phyloP scores from a whole-genome alignment of 164 flowering plant genomes.

The Aristolochia fimbriata region DNA sequence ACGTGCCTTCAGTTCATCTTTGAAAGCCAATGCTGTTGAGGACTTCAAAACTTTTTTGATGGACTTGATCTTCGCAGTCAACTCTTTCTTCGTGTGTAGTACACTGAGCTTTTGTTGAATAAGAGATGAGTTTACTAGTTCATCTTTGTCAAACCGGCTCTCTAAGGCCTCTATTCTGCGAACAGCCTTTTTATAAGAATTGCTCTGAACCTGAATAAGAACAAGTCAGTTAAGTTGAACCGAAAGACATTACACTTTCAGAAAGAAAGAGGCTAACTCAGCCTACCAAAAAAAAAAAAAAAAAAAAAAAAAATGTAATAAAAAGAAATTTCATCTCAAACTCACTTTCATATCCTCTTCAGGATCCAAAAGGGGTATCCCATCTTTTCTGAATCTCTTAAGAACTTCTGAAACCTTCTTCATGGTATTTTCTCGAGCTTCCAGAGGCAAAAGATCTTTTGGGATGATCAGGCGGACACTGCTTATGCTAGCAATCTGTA shows the following conservation, averaged over 20 bases:
- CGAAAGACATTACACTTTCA: not conserved
- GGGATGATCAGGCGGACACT: constrained; percentile 49
- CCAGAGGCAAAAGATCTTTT: constrained; percentile 79
- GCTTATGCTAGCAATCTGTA: constrained; percentile 63
- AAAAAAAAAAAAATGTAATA: no score
- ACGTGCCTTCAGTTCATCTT: constrained; percentile 94
- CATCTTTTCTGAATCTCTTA: constrained; percentile 56
- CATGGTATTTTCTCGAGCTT: constrained; percentile 80
- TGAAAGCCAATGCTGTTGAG: constrained; percentile 82
- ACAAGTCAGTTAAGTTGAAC: not conserved
- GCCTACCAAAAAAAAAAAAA: no score
- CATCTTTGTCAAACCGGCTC: constrained; percentile 68
- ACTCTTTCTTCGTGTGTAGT: constrained; percentile 67
- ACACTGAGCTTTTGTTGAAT: constrained; percentile 75
- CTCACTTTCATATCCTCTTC: constrained; percentile 89
- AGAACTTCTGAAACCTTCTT: constrained; percentile 73
- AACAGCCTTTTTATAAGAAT: constrained; percentile 61
- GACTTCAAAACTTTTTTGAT: constrained; percentile 58
- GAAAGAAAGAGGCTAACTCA: no score
- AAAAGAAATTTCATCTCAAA: not conserved
- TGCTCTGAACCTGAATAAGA: constrained; percentile 59
- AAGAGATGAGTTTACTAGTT: constrained; percentile 69
- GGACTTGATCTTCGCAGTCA: constrained; percentile 66
- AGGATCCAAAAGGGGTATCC: constrained; percentile 72
- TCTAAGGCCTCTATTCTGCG: constrained; percentile 85